Conservation (phyloP, 108 stramenopile species). For the Skeletonema menzelii region DNA sequence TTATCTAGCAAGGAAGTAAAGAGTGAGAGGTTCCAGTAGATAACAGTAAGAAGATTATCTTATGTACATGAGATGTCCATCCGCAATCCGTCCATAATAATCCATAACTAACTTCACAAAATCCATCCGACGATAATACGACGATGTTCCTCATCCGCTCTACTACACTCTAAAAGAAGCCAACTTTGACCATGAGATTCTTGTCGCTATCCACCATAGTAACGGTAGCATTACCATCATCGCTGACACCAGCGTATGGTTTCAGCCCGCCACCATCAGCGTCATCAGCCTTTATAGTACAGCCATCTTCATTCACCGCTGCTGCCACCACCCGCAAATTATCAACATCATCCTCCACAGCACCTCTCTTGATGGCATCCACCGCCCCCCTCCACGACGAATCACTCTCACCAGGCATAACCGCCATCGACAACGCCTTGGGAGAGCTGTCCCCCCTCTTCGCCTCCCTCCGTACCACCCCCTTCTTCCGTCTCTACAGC, state of each 20-base stretch:
- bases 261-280: neutral
- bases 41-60: neutral
- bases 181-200: neutral
- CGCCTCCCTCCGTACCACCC: slow-evolving; percentile 46
- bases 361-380: slow-evolving; percentile 3
- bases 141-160: neutral
- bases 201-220: neutral
- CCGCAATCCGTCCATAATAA: neutral
- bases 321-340: no score
- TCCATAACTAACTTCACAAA: neutral
- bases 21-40: neutral
- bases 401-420: slow-evolving; percentile 62
- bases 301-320: neutral
- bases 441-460: slow-evolving; percentile 49
- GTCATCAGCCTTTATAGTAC: neutral
- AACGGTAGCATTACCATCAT: neutral
- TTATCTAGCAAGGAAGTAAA: no score
- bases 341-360: neutral
- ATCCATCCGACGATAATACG: neutral
- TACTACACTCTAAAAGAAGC: neutral
- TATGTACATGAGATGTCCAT: neutral
- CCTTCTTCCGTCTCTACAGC: slow-evolving; percentile 79
- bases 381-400: slow-evolving; percentile 44
- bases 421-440: slow-evolving; percentile 63
- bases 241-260: neutral